phyloP scores from a whole-genome alignment of 164 flowering plant genomes.

The Santalum album region DNA sequence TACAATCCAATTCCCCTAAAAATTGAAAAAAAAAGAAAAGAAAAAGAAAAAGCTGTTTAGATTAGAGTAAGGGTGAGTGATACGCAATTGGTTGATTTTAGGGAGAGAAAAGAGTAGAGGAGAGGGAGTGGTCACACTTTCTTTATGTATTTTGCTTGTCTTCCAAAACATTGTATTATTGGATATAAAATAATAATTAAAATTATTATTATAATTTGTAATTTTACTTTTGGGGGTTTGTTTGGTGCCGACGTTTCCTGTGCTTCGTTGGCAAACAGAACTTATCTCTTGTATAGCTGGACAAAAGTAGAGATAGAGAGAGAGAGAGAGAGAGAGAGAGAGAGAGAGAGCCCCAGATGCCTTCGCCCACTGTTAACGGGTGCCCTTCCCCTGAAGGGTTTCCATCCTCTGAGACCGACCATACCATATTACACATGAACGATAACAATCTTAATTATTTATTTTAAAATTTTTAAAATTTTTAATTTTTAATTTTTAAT shows the following conservation, averaged over 20 bases:
- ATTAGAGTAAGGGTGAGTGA: slow-evolving; percentile 9
- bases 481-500: too few species aligned
- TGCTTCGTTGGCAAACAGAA: slow-evolving; percentile 15
- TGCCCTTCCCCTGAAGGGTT: not conserved
- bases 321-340: slow-evolving; percentile 7
- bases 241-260: slow-evolving; percentile 8
- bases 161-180: slow-evolving; percentile 3
- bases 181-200: too few species aligned
- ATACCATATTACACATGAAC: too few species aligned
- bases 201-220: not conserved
- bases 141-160: slow-evolving; percentile 15
- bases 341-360: slow-evolving; percentile 14
- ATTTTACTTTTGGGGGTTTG: slow-evolving; percentile 6
- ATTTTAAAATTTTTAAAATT: too few species aligned
- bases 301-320: too few species aligned
- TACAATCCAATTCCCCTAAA: too few species aligned
- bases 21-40: too few species aligned
- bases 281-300: slow-evolving; percentile 5
- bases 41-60: too few species aligned
- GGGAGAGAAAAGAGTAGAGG: too few species aligned
- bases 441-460: too few species aligned
- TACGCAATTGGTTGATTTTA: slow-evolving; percentile 22
- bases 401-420: not conserved
- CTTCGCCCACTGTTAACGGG: slow-evolving; percentile 7
- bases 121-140: slow-evolving; percentile 9